Conservation (phyloP, 495 filamentous ascomycete genomes). For the Tirmania nivea region DNA sequence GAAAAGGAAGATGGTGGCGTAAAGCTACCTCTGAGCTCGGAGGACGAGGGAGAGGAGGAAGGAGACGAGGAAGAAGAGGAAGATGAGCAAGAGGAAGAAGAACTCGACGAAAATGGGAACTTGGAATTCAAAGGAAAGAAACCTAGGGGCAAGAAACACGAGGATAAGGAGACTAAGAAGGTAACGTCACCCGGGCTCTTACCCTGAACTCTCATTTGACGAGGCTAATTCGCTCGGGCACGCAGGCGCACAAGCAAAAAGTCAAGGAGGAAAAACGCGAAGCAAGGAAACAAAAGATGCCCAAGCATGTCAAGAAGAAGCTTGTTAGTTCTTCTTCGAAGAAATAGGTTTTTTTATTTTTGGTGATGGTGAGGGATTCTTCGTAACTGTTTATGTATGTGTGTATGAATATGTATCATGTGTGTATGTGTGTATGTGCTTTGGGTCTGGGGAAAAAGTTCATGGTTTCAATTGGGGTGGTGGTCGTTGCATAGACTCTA, state of each 20-base stretch:
- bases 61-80: slow-evolving; percentile 24
- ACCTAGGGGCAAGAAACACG: slow-evolving; percentile 71
- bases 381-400: no score
- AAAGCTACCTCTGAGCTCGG: neutral
- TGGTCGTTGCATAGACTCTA: no score
- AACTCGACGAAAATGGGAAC: slow-evolving; percentile 24
- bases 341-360: neutral
- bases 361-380: no score
- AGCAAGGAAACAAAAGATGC: slow-evolving; percentile 79
- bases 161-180: slow-evolving; percentile 78
- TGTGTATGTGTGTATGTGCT: no score
- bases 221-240: neutral
- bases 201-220: neutral
- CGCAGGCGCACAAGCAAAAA: slow-evolving; percentile 54
- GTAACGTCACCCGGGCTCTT: no score
- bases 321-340: slow-evolving; percentile 26
- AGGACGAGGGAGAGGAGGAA: slow-evolving; percentile 22
- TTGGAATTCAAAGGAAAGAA: slow-evolving; percentile 35
- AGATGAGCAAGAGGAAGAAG: slow-evolving; percentile 27
- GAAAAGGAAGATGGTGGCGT: slow-evolving; percentile 13
- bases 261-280: slow-evolving; percentile 92
- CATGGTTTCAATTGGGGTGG: no score
- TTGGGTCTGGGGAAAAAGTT: no score
- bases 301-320: slow-evolving; percentile 81
- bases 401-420: no score